Base-by-base conservation (phyloP, 2,329 filamentous ascomycete species). In the Epichloe coenophiala region DNA sequence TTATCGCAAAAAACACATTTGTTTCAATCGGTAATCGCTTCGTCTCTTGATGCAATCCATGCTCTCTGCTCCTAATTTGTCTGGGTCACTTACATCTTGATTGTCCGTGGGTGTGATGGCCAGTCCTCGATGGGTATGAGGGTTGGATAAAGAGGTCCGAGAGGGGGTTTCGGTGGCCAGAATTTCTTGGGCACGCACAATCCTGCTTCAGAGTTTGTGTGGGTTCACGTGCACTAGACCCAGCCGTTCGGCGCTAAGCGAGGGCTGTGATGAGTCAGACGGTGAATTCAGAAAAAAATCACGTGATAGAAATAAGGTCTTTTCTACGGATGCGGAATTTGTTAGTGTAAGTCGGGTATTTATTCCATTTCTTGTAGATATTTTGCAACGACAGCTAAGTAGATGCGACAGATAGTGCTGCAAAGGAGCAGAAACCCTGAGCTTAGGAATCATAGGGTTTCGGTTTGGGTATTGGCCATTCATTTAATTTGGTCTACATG, bases 51-150 rank as follows among this genome's bases (percentile, higher is more conserved):
- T 47, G 13, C 36, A 45, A 44, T 47, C 31, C 31, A 44, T 36
- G n/a, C 40, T 37, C 33, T 49, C 49, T 19, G 44, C 13, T 17
- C 4, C 27, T 27, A 15, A 33, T n/a, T 21, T 40, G 6, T 38
- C 35, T 19, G 19, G 37, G 42, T 55, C 27, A 70, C 68, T 71
- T 64, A 71, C 68, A 71, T 71, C 68, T 70, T 71, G 65, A 67
- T 63, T 69, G 59, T 66, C 63, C 62, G 62, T 66, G 63, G 59
- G 62, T 58, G 63, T 65, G 63, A 69, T 68, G 68, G 68, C 61
- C 61, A 64, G 60, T 67, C 66, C 64, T 69, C 65, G 63, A 62
- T 66, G 59, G 61, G 59, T 63, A 61, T 59, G 59, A 57, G 54
- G 57, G 53, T 56, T 50, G 60, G 60, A 66, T 61, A 65, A 63